Evolutionary conservation across 1,139 yeast genomes (phyloP), one percentile per base, ranked within the genome.

Genomic region (Candida labiduridarum): DNA sequence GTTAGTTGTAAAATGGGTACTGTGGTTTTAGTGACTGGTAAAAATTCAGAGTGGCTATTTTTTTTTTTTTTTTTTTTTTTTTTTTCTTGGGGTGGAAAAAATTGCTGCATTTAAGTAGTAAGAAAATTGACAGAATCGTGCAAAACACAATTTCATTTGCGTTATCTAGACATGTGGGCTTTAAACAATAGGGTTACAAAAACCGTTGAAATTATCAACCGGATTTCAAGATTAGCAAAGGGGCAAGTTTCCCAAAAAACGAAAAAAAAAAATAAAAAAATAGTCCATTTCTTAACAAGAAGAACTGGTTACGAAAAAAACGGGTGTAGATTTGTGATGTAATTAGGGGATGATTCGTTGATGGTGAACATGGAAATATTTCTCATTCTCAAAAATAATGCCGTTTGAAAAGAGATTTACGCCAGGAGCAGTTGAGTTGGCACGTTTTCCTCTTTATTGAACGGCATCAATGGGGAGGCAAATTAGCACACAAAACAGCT

Each of bases 91-190:
- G 4, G 22, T 3, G 22, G 22, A 25, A 25, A 30, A 15, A 34
- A 34, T 36, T 36, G 40, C 18, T 36, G 40, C 40, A 36, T 36
- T 36, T 36, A 36, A 16, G 18, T 36, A 36, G 12, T 19, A 16
- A 22, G 19, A 15, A n/a, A 22, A 16, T 38, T 35, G 39, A 10
- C 39, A 35, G 39, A 35, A 18, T 35, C 22, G 25, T 38, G 41
- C 16, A 29, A 18, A 14, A 38, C 30, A 22, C 41, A 38, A 38
- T 19, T 38, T 38, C 41, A 11, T 19, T 19, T 19, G 12, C 41
- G n/a, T 38, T 38, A 38, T 38, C 41, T 12, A 29, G 14, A 36
- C 40, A 36, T 36, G 40, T 36, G 40, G 40, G 40, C 12, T 15
- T 4, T 10, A 10, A 36, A 36, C 40, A 36, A 36, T 36, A 27